Conservation (phyloP, 2,329 filamentous ascomycete genomes). For the Alternaria longipes region DNA sequence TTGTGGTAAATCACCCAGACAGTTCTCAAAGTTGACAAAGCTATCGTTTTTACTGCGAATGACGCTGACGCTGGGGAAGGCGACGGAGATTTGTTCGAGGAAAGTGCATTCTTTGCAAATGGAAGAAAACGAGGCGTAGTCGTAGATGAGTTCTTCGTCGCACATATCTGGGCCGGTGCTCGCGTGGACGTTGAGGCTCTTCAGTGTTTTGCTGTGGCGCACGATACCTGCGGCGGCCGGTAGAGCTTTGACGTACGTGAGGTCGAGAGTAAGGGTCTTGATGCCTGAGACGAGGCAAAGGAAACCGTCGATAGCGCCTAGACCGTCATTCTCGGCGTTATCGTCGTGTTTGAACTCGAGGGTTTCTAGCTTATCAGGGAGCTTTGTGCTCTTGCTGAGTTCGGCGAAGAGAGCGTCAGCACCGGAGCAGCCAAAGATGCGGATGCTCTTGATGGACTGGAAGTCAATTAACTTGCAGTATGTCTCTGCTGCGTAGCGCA, state of each 20-base stretch:
- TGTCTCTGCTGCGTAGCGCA: slow-evolving; percentile 59
- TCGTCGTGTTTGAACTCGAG: slow-evolving; percentile 60
- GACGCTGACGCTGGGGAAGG: slow-evolving; percentile 57
- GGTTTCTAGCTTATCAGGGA: slow-evolving; percentile 57
- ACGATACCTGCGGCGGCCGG: slow-evolving; percentile 56
- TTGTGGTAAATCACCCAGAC: slow-evolving; percentile 50
- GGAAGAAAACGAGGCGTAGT: slow-evolving; percentile 55
- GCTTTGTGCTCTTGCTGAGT: slow-evolving; percentile 55
- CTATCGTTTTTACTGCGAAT: slow-evolving; percentile 53
- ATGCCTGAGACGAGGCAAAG: slow-evolving; percentile 58
- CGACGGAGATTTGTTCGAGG: slow-evolving; percentile 58
- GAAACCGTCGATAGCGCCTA: slow-evolving; percentile 59
- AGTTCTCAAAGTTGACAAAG: slow-evolving; percentile 56
- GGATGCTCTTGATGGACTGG: slow-evolving; percentile 53
- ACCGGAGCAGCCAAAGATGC: slow-evolving; percentile 56
- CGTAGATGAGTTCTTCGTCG: slow-evolving; percentile 57
- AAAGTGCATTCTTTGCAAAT: slow-evolving; percentile 57
- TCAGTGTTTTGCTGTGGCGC: slow-evolving; percentile 58
- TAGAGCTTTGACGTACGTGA: slow-evolving; percentile 53
- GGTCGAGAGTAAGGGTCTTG: slow-evolving; percentile 55
- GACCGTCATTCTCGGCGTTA: slow-evolving; percentile 57
- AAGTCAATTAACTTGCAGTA: slow-evolving; percentile 61
- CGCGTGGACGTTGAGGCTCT: slow-evolving; percentile 56
- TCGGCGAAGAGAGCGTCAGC: slow-evolving; percentile 59
- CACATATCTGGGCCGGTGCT: slow-evolving; percentile 46